Base-by-base conservation (phyloP, 768 basidiomycete species). In the Mycena polygramma region DNA sequence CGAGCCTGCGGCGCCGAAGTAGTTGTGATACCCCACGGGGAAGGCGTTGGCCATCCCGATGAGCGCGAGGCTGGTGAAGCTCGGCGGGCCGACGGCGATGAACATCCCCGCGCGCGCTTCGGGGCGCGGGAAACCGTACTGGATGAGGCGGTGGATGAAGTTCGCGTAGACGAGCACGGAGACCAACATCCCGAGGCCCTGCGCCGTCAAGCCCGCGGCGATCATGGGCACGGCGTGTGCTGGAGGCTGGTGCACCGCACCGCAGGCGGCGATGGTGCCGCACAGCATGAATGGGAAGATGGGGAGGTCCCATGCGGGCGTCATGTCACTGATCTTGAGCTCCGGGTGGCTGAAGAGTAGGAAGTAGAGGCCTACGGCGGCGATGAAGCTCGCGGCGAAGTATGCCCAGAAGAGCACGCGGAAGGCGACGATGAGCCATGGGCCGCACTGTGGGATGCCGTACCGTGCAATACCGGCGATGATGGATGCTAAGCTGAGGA, bases 221-320 rank as follows among this genome's bases (percentile, higher is more conserved):
- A 63, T 63, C 49, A 63, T 63, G 30, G 62, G 62, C 8, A 63
- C 62, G 4, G 49, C 62, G 4, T 63, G 62, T 26, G 9, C 62
- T 7, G 62, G 37, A n/a, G 62, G 62, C 19, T 63, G 62, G 37
- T 37, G 30, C 5, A 19, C 62, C 2, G 62, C 62, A 6, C 62
- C 62, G 24, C 26, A 35, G 15, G 62, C 35, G 2, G 62, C 62
- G 51, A 63, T 54, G 14, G 62, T 63, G 24, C 62, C 62, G 4
- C 22, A 63, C 9, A 63, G 62, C 62, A 63, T 63, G 51, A 63
- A 63, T 2, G 62, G 62, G 35, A 63, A 63, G 13, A 63, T 63
- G 22, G 62, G 62, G 15, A 63, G 51, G 20, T 63, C 62, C 62
- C 62, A 63, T 8, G 62, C 62, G 4, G 62, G 62, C 5, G 62